phyloP scores from a whole-genome alignment of 345 rosid genomes.

The Salix koriyanagi region DNA sequence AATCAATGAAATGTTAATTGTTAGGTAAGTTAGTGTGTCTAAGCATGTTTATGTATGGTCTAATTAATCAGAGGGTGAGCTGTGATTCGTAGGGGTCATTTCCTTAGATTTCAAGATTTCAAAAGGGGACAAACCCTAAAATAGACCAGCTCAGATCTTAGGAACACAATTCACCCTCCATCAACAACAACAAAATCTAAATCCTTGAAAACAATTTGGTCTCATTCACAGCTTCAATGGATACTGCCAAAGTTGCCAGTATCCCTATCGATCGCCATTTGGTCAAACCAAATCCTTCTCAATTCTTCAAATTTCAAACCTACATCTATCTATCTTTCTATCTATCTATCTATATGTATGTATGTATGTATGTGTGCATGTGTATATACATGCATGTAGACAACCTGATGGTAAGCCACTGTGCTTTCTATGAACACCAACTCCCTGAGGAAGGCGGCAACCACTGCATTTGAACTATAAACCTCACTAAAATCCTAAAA shows the following conservation, averaged over 20 bases:
- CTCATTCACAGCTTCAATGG: conserved; percentile 11
- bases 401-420: conserved; percentile 4
- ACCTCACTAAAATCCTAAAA: conserved; percentile 12
- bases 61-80: conserved; percentile 9
- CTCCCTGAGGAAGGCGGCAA: conserved; percentile 27
- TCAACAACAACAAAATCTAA: conserved; percentile 40
- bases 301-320: conserved; percentile 12
- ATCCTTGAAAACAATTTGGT: conserved; percentile 35
- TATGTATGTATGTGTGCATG: no score
- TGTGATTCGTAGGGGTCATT: conserved; percentile 19
- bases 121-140: conserved; percentile 19
- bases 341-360: no score
- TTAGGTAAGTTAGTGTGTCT: conserved; percentile 4
- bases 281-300: background rate
- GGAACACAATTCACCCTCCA: conserved; percentile 14
- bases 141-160: conserved; percentile 2
- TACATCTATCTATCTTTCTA: no score
- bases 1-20: background rate
- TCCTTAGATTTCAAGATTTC: background rate
- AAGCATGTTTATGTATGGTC: background rate
- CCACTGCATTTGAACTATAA: background rate
- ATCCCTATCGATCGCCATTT: background rate
- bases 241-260: conserved; percentile 33
- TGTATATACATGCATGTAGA: no score
- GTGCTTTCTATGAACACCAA: conserved; percentile 18